Conservation (phyloP, 2,329 filamentous ascomycete genomes). For the Aspergillus sp. region DNA sequence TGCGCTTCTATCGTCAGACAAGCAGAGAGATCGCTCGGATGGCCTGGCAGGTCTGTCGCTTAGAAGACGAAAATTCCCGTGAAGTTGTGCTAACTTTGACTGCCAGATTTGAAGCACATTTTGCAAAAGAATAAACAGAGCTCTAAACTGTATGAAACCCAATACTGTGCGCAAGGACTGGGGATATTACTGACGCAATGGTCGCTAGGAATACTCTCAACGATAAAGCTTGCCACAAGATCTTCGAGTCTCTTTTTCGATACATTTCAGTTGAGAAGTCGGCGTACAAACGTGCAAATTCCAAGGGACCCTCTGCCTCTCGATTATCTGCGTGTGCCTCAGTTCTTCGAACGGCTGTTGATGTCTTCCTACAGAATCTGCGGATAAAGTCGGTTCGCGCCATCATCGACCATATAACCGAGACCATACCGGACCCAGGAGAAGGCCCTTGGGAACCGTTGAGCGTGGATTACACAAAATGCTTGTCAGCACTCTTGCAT, state of each 20-base stretch:
- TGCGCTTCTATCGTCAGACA: constrained; percentile 38
- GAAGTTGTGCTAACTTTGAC: constrained; percentile 5
- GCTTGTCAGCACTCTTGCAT: constrained; percentile 64
- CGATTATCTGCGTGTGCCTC: constrained; percentile 66
- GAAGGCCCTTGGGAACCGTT: constrained; percentile 66
- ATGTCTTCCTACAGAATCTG: constrained; percentile 63
- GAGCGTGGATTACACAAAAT: constrained; percentile 71
- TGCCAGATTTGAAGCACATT: constrained; percentile 50
- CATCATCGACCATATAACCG: constrained; percentile 74
- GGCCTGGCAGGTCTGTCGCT: constrained; percentile 43
- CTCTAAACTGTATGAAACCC: constrained; percentile 28
- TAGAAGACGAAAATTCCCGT: no score
- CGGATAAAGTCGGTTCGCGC: constrained; percentile 73
- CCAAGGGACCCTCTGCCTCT: constrained; percentile 46
- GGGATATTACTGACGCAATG: no score
- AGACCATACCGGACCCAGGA: constrained; percentile 61
- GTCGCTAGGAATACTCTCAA: constrained; percentile 46
- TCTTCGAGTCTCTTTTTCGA: constrained; percentile 76
- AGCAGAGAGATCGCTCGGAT: constrained; percentile 43
- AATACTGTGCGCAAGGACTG: background rate
- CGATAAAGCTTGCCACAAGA: constrained; percentile 74
- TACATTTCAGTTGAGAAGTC: constrained; percentile 67
- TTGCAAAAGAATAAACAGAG: constrained; percentile 48
- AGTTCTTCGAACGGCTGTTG: constrained; percentile 66
- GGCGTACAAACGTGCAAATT: constrained; percentile 51